Percentiles rank a stretch among this genome's conserved stretches.
Conservation (phyloP, 129 eudicot genomes). For the Flaveria trinervia region DNA sequence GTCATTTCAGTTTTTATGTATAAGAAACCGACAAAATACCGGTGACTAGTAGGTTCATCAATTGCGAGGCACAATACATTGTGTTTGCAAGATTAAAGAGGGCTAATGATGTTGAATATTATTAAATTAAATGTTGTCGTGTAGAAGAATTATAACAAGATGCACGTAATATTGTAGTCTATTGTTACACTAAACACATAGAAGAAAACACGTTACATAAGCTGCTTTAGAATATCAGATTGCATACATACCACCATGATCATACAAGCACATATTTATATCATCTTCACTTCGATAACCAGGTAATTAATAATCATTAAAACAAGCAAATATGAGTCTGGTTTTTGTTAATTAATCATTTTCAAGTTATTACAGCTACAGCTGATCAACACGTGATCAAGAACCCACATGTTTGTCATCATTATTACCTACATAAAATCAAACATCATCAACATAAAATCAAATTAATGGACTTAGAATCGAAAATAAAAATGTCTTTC, state of each 20-base stretch:
- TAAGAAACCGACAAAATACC: no score
- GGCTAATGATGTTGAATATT: no score
- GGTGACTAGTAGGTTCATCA: no score
- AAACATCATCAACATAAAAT: neutral
- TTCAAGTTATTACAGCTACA: neutral
- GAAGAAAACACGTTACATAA: neutral
- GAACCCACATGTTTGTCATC: neutral
- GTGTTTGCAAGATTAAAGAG: no score
- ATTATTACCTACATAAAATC: conserved; percentile 8
- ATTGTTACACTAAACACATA: neutral
- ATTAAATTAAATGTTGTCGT: no score
- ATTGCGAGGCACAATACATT: no score
- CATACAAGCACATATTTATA: neutral
- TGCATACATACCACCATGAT: neutral
- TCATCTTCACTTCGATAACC: no score
- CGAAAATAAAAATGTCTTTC: neutral
- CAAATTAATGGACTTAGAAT: neutral
- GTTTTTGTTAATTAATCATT: neutral
- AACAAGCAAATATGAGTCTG: neutral
- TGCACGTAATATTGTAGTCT: neutral
- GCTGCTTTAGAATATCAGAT: neutral
- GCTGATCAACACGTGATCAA: neutral
- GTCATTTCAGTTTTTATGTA: no score
- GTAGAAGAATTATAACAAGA: no score
- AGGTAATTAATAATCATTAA: neutral